Evolutionary conservation across 176 grass and related monocot species (phyloP), one percentile per base, ranked within the genome.

Genomic region (Elaeis guineensis): DNA sequence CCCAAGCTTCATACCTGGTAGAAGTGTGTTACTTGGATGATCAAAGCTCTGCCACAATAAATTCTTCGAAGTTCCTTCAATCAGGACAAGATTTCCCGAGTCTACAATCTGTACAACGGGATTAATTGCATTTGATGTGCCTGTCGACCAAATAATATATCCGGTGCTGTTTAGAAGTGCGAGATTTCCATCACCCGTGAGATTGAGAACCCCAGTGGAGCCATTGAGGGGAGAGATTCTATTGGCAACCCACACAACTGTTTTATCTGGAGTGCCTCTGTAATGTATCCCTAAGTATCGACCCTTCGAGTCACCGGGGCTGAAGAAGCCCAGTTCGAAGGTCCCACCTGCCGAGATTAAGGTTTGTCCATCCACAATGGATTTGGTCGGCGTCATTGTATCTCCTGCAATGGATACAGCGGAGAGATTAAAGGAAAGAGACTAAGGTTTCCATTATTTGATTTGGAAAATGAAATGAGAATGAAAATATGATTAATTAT

Each of bases 261-360:
- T 53, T 6, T 1, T 25, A 4, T 26, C 63, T 5, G 21, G 3
- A 24, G 52, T n/a, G n/a, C n/a, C 23, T 17, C 5, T 51, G 15
- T 26, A 66, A 49, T 50, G 15, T n/a, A 66, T 53, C 11, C 22
- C 64, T 16, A 66, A 11, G 22, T 25, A 66, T 8, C 20, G 23
- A 9, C 21, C 72, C 17, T 26, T 19, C 30, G 17, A 57, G 49
- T 54, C 71, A 25, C 61, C 56, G 28, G 54, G 73, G 59, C 6
- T 66, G 80, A 93, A 93, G 80, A 93, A 93, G 18, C 89, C 74
- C n/a, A 93, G 77, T 52, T 67, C 4, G 57, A 84, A 93, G 28
- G 78, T 51, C 12, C 62, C 66, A 19, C 60, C 59, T 9, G 69
- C 25, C 5, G 89, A 93, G 52, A 81, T 23, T 52, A 93, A 76